A percentile compares a stretch with the other conserved stretches of the same genome.
These are phyloP conservation scores for Galerina marginata DNA, from an alignment of 768 basidiomycete genomes.

Conservation along the genomic window DNA sequence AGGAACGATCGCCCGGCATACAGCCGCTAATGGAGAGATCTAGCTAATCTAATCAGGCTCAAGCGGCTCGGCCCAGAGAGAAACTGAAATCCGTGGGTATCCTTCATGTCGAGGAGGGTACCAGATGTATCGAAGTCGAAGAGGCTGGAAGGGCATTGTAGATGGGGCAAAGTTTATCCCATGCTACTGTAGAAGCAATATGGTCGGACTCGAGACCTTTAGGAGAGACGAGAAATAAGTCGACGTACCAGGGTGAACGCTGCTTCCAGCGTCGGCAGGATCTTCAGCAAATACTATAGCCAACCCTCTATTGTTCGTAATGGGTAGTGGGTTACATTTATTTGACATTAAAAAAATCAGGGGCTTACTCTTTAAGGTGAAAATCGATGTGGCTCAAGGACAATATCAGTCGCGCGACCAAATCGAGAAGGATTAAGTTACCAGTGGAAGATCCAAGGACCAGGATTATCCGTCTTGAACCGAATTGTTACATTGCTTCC, in stretches of 20 bases:
- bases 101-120: background rate
- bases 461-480: slow-evolving; percentile 56
- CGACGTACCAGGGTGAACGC: slow-evolving; percentile 17
- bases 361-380: slow-evolving; percentile 48
- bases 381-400: slow-evolving; percentile 54
- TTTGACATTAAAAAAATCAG: background rate
- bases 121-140: slow-evolving; percentile 1
- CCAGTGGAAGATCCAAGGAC: slow-evolving; percentile 59
- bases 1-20: too few species aligned
- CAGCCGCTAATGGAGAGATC: too few species aligned
- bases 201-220: too few species aligned
- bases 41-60: too few species aligned
- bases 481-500: slow-evolving; percentile 51
- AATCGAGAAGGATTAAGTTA: slow-evolving; percentile 16
- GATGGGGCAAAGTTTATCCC: slow-evolving; percentile 43
- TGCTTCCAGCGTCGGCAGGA: slow-evolving; percentile 9
- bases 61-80: too few species aligned
- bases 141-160: slow-evolving; percentile 29
- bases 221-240: background rate
- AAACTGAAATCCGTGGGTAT: too few species aligned
- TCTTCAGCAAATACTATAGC: slow-evolving; percentile 49
- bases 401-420: background rate
- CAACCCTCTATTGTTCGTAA: slow-evolving; percentile 32
- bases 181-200: slow-evolving; percentile 25
- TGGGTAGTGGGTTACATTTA: background rate